phyloP scores from a whole-genome alignment of 1,139 yeast species.

The Sugiyamaella pinicola region DNA sequence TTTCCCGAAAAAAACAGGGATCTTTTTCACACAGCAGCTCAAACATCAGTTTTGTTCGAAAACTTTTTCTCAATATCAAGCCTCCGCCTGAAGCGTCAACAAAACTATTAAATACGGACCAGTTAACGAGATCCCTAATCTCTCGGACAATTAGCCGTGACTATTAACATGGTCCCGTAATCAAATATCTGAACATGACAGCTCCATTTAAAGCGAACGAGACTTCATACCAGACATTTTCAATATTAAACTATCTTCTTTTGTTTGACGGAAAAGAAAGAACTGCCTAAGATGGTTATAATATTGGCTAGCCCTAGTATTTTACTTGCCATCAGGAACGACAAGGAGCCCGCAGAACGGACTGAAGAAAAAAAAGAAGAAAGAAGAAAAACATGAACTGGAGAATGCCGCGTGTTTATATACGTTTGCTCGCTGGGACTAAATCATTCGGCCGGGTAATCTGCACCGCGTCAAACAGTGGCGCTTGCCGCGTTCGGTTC shows the following conservation, averaged over 20 bases:
- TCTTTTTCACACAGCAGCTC: neutral
- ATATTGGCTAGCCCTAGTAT: constrained; percentile 3
- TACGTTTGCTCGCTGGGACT: neutral
- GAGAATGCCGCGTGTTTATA: neutral
- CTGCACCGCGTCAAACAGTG: no score
- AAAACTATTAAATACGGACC: neutral
- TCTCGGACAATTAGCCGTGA: neutral
- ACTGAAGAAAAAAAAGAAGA: constrained; percentile 5
- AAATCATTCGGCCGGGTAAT: neutral
- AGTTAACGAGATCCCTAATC: neutral
- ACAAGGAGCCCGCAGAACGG: constrained; percentile 12
- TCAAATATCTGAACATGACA: neutral
- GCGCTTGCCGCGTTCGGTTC: no score
- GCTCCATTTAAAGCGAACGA: constrained; percentile 3
- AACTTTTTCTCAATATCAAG: neutral
- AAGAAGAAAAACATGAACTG: neutral
- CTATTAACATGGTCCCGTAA: neutral
- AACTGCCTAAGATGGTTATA: neutral
- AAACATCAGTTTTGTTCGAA: neutral
- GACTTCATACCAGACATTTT: neutral
- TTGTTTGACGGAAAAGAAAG: neutral
- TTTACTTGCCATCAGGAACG: constrained; percentile 14
- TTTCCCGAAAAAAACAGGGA: neutral
- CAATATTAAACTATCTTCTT: neutral
- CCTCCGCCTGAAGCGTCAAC: neutral